These are phyloP conservation scores for Agrostemma githago DNA, from an alignment of 148 eudicot genomes.

Conservation along the genomic window DNA sequence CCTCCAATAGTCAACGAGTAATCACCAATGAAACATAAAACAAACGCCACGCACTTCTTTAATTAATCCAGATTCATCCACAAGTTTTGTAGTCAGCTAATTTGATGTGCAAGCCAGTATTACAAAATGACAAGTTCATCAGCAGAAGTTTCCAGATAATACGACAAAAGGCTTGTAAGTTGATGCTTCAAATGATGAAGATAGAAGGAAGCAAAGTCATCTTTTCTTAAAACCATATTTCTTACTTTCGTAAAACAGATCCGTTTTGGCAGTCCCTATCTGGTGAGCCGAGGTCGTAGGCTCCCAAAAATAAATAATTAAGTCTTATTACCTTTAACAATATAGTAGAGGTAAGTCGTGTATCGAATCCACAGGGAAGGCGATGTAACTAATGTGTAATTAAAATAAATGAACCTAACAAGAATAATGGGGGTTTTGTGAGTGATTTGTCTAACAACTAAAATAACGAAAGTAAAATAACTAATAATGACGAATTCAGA, in stretches of 20 bases:
- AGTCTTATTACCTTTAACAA: too few species aligned
- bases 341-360: too few species aligned
- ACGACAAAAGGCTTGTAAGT: conserved; percentile 10
- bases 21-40: neutral
- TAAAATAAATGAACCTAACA: too few species aligned
- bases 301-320: too few species aligned
- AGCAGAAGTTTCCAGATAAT: conserved; percentile 1
- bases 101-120: conserved; percentile 17
- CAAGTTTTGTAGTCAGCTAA: conserved; percentile 16
- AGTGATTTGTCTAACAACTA: too few species aligned
- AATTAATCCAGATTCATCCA: neutral
- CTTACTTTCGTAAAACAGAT: conserved; percentile 66
- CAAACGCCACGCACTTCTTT: neutral
- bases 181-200: neutral
- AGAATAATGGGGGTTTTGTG: too few species aligned
- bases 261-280: conserved; percentile 79
- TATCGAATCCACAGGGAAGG: too few species aligned
- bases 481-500: too few species aligned
- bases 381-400: too few species aligned
- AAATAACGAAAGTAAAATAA: too few species aligned
- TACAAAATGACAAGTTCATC: conserved; percentile 3
- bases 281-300: too few species aligned
- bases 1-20: neutral
- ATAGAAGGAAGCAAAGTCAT: conserved; percentile 28
- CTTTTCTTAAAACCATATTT: conserved; percentile 71